These are phyloP conservation scores for Pascua sp. DNA, from an alignment of 1,284 basidiomycete species.

Conservation along the genomic window DNA sequence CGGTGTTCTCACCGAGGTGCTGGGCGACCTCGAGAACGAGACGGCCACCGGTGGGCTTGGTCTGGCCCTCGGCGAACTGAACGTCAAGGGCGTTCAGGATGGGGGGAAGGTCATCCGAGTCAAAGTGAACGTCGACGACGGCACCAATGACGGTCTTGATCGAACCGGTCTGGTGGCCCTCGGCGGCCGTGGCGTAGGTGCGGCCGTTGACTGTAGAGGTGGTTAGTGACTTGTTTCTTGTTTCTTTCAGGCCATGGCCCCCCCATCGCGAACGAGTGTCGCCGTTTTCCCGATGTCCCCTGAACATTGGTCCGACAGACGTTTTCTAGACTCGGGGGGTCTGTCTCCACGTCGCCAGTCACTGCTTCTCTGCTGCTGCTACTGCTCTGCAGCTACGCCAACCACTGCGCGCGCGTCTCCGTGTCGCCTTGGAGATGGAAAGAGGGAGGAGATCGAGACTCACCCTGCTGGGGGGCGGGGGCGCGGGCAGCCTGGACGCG, in stretches of 20 bases:
- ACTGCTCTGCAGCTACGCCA: neutral
- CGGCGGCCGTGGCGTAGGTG: constrained; percentile 83
- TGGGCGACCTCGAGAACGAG: constrained; percentile 95
- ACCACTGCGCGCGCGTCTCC: neutral
- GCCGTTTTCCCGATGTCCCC: neutral
- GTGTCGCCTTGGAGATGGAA: neutral
- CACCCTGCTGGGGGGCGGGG: constrained; percentile 31
- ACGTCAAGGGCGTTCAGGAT: constrained; percentile 99
- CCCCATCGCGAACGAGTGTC: too few relatives aligned
- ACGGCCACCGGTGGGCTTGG: constrained; percentile 63
- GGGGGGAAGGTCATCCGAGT: constrained; percentile 82
- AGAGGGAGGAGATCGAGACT: constrained; percentile 17
- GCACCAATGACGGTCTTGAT: constrained; percentile 97
- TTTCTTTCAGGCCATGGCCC: neutral
- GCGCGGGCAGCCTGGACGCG: constrained; percentile 25
- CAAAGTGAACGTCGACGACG: constrained; percentile 98
- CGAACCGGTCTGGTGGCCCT: constrained; percentile 61
- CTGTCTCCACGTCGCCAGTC: constrained; percentile 3
- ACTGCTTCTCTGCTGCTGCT: neutral
- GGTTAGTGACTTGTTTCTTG: constrained; percentile 8
- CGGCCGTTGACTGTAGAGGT: constrained; percentile 53
- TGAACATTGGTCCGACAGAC: neutral
- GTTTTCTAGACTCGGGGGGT: neutral
- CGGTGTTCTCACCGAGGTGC: constrained; percentile 97
- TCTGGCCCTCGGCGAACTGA: constrained; percentile 62